A percentile compares a stretch with the other conserved stretches of the same genome.
Conservation (phyloP, 2,329 filamentous ascomycete genomes). For the Aspergillus eucalypticola region DNA sequence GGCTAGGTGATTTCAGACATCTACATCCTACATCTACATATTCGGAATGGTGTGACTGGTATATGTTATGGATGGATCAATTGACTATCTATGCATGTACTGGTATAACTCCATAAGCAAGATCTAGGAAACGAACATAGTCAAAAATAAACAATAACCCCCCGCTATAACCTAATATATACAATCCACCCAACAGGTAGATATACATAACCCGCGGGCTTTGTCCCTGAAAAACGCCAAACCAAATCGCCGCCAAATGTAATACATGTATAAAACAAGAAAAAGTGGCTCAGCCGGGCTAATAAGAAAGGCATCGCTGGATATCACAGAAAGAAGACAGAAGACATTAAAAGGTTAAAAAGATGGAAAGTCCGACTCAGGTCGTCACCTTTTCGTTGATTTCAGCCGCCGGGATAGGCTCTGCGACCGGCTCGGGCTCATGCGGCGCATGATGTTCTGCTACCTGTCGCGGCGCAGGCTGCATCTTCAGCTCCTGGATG, state of each 20-base stretch:
- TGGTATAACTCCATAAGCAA: conserved; percentile 11
- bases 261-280: conserved; percentile 12
- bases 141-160: neutral
- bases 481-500: conserved; percentile 35
- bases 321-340: conserved; percentile 25
- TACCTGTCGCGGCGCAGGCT: conserved; percentile 29
- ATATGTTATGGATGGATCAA: neutral
- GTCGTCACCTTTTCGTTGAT: conserved; percentile 26
- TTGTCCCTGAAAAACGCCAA: neutral
- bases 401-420: conserved; percentile 16
- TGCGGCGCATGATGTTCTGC: conserved; percentile 28
- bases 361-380: neutral
- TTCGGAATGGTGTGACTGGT: no score
- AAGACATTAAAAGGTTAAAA: conserved; percentile 13
- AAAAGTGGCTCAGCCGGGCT: conserved; percentile 28
- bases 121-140: neutral
- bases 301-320: conserved; percentile 25
- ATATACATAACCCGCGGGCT: conserved; percentile 7
- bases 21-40: no score
- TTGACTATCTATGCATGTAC: conserved; percentile 13
- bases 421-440: conserved; percentile 14
- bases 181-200: conserved; percentile 11
- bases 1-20: no score
- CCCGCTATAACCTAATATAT: conserved; percentile 17
- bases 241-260: conserved; percentile 13